Conservation (phyloP, 116 monocot species). For the Papilionanthe hybrid region DNA sequence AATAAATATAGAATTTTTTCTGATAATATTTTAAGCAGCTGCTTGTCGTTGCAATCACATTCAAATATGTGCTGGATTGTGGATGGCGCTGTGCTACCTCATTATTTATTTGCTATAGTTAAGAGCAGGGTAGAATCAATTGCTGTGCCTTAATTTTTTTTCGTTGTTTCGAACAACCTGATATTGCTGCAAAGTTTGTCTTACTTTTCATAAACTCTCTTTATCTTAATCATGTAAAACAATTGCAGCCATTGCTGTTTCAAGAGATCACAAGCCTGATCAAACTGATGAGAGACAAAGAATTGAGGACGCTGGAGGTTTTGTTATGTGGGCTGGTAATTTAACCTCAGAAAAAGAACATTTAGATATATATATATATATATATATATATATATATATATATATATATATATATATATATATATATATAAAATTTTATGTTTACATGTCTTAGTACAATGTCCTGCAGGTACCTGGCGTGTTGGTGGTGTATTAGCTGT, state of each 20-base stretch:
- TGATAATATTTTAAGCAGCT: too few species aligned
- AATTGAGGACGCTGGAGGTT: conserved; percentile 91
- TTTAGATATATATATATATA: too few species aligned
- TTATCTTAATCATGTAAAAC: neutral
- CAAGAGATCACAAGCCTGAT: conserved; percentile 91
- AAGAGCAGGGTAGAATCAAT: neutral
- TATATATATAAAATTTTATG: too few species aligned
- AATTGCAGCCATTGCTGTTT: conserved; percentile 81
- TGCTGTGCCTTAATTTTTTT: neutral
- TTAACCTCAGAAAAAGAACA: neutral
- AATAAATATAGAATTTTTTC: too few species aligned
- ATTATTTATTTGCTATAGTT: too few species aligned
- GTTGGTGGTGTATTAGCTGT: conserved; percentile 95
- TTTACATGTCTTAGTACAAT: neutral
- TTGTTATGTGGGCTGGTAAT: conserved; percentile 95
- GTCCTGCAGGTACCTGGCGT: conserved; percentile 70
- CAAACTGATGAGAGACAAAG: conserved; percentile 78
- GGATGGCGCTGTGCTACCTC: too few species aligned
- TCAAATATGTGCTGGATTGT: too few species aligned
- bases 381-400: too few species aligned
- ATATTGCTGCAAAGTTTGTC: neutral
- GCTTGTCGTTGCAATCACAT: too few species aligned
- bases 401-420: too few species aligned
- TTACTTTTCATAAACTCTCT: too few species aligned
- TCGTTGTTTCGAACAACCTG: neutral